Base-by-base conservation (phyloP, 2,329 filamentous ascomycete genomes). In the Lachnellula subtilissima region DNA sequence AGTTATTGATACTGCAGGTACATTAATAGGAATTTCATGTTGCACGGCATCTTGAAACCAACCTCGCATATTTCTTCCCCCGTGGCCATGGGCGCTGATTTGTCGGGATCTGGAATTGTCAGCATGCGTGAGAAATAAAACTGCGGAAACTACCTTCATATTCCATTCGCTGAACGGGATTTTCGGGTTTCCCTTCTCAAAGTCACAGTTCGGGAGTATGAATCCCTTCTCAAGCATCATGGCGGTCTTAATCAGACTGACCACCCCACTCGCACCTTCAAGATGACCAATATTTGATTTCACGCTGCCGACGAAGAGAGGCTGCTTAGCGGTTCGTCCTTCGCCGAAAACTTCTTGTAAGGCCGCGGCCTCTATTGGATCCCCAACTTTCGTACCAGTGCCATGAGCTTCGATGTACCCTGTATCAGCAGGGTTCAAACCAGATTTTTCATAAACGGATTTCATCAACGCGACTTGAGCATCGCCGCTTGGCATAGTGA, bases 141-240 rank as follows among this genome's bases (percentile, higher is more conserved):
- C 6, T 36, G 17, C 17, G 22, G 22, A 32, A 14, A 39, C 35
- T 48, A 72, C 69, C 59, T 70, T 70, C 5, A 75, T 51, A 4
- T 69, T 71, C 71, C 71, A 74, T 14, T 71, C 65, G 4, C 70
- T 63, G 1, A 71, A 56, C 4, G 65, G 67, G 32, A 75, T 71
- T 7, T 65, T 66, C 0, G 69, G 61, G 43, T 77, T 78, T 1
- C 67, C 62, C 15, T 63, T 71, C 22, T 70, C 63, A 47, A 76
- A 77, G 45, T 75, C 71, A 40, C 64, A 65, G 57, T 75, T 76
- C 2, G 76, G 74, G 11, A 73, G 68, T n/a, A 77, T 71, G 12
- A 75, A 69, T 0, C 72, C 72, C 45, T 73, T 72, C 59, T 78
- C 75, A 2, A 78, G 59, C 63, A 74, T 71, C 57, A 78, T 56